These are phyloP conservation scores for Colletotrichum endophyticum DNA, from an alignment of 2,329 filamentous ascomycete species.

Conservation along the genomic window DNA sequence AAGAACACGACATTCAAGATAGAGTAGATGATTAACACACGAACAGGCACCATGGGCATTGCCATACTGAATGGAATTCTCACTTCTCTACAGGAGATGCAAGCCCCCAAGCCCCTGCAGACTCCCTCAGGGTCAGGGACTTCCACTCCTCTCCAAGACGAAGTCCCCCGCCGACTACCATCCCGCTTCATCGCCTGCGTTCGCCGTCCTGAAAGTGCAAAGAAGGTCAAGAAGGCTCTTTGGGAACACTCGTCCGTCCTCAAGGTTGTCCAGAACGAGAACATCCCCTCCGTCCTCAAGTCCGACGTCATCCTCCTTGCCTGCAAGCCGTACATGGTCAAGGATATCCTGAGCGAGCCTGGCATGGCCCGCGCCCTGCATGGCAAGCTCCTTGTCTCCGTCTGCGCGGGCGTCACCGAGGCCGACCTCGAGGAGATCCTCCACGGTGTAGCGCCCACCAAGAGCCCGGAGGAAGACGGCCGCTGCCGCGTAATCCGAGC, in stretches of 20 bases:
- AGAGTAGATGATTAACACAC: slow-evolving; percentile 1
- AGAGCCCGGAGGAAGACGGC: slow-evolving; percentile 48
- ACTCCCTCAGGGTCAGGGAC: slow-evolving; percentile 40
- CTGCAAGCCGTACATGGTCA: slow-evolving; percentile 81
- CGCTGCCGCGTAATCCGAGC: slow-evolving; percentile 74
- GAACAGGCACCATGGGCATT: slow-evolving; percentile 79
- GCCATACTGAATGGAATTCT: slow-evolving; percentile 84
- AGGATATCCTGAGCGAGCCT: slow-evolving; percentile 67
- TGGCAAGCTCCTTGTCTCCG: slow-evolving; percentile 82
- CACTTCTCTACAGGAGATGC: slow-evolving; percentile 64
- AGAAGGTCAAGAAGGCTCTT: slow-evolving; percentile 71
- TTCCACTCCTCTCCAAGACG: slow-evolving; percentile 46
- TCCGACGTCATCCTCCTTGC: slow-evolving; percentile 78
- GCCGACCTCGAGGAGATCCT: slow-evolving; percentile 70
- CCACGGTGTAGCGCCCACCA: slow-evolving; percentile 58
- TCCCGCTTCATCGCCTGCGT: slow-evolving; percentile 84
- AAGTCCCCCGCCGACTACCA: slow-evolving; percentile 65
- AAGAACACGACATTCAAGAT: background rate
- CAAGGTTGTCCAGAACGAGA: slow-evolving; percentile 73
- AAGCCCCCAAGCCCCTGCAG: slow-evolving; percentile 50
- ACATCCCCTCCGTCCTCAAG: slow-evolving; percentile 68
- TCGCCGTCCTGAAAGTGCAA: slow-evolving; percentile 69
- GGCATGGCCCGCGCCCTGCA: slow-evolving; percentile 76
- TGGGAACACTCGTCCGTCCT: slow-evolving; percentile 66
- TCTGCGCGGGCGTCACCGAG: slow-evolving; percentile 78